phyloP scores from a whole-genome alignment of 1,139 yeast species.

The Wickerhamomyces sp. region DNA sequence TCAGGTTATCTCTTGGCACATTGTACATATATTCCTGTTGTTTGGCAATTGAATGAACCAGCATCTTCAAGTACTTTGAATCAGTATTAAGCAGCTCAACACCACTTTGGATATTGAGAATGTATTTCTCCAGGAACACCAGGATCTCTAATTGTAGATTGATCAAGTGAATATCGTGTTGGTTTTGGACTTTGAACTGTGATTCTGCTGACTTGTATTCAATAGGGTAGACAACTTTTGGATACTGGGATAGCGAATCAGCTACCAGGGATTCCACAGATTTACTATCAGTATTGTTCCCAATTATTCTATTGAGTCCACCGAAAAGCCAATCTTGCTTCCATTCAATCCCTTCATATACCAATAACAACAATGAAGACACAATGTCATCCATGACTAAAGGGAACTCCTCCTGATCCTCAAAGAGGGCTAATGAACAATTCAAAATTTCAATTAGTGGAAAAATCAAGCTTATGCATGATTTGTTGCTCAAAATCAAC shows the following conservation, averaged over 20 bases:
- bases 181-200: conserved; percentile 16
- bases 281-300: conserved; percentile 38
- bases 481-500: conserved; percentile 8
- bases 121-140: conserved; percentile 39
- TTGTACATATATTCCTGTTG: conserved; percentile 47
- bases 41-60: conserved; percentile 43
- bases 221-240: conserved; percentile 15
- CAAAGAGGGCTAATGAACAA: conserved; percentile 22
- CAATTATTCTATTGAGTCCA: conserved; percentile 51
- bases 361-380: conserved; percentile 1
- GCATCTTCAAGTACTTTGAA: conserved; percentile 36
- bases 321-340: conserved; percentile 19
- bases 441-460: conserved; percentile 35
- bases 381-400: conserved; percentile 17
- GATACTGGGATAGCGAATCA: conserved; percentile 6
- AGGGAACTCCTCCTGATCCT: conserved; percentile 24
- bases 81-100: conserved; percentile 27
- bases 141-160: conserved; percentile 38
- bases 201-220: conserved; percentile 3
- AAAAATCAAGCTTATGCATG: conserved; percentile 22
- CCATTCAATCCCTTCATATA: conserved; percentile 6
- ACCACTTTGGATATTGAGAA: conserved; percentile 32
- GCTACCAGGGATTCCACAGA: conserved; percentile 26
- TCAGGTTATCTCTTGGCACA: conserved; percentile 42
- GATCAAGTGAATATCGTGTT: conserved; percentile 42